Evolutionary conservation across 2,329 filamentous ascomycete species (phyloP).

Genomic region (Zasmidium angulare): DNA sequence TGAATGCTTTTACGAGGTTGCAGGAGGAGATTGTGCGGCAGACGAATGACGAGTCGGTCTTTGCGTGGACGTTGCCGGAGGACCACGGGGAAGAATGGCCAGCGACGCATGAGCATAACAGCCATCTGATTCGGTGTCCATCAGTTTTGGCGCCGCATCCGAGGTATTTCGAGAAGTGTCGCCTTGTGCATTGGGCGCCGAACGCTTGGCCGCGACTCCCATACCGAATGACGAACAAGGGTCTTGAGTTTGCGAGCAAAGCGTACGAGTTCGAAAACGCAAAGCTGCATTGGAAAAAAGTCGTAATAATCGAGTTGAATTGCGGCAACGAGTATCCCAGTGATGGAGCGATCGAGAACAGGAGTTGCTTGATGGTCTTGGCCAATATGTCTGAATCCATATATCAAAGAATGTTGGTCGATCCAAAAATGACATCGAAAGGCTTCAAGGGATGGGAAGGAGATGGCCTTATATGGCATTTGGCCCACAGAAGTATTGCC

Average conservation of each 20-base stretch:
- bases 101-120: not conserved
- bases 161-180: not conserved
- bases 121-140: not conserved
- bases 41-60: constrained; percentile 10
- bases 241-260: not conserved
- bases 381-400: no score
- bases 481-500: no score
- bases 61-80: constrained; percentile 7
- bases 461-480: no score
- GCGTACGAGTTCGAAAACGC: not conserved
- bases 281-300: not conserved
- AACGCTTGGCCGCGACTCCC: not conserved
- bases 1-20: constrained; percentile 38
- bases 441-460: no score
- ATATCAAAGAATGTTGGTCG: no score
- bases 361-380: no score
- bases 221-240: not conserved
- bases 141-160: not conserved
- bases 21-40: constrained; percentile 18
- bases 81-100: not conserved
- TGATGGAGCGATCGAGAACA: no score
- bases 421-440: no score
- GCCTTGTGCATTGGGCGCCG: not conserved
- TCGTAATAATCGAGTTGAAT: not conserved
- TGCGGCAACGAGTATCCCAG: not conserved